phyloP scores from a whole-genome alignment of 2,329 filamentous ascomycete species.

The Cyclaneusma minus region DNA sequence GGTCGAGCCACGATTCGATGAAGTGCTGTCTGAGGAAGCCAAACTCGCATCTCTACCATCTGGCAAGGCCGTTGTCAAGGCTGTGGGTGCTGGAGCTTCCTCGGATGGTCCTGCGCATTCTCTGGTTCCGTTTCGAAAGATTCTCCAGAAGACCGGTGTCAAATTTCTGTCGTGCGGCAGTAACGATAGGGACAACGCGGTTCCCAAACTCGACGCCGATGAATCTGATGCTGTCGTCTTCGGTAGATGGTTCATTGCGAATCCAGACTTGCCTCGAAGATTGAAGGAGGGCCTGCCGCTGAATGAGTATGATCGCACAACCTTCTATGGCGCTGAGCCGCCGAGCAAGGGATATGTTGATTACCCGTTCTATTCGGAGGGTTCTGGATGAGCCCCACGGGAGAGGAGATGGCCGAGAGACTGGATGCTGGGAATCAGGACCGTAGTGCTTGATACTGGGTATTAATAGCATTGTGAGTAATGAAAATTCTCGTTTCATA shows the following conservation, averaged over 20 bases:
- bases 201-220: conserved; percentile 8
- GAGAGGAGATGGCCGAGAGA: too few relatives aligned
- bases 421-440: too few relatives aligned
- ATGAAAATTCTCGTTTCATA: too few relatives aligned
- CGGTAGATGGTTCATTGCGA: conserved; percentile 24
- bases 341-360: conserved; percentile 16
- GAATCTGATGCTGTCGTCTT: conserved; percentile 21
- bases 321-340: conserved; percentile 15
- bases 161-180: conserved; percentile 32
- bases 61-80: neutral
- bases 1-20: conserved; percentile 35
- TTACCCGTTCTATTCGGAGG: conserved; percentile 11
- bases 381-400: too few relatives aligned
- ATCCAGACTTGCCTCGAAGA: conserved; percentile 24
- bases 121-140: conserved; percentile 28
- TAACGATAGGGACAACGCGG: conserved; percentile 14
- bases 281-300: conserved; percentile 20
- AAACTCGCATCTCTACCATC: conserved; percentile 30
- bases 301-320: conserved; percentile 19
- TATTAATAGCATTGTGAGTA: too few relatives aligned
- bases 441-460: too few relatives aligned
- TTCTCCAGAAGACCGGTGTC: conserved; percentile 30
- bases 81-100: conserved; percentile 22
- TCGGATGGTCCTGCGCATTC: conserved; percentile 22
- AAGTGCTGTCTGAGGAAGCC: conserved; percentile 29